phyloP scores from a whole-genome alignment of 2,329 filamentous ascomycete species.

The Rasamsonia emersonii region DNA sequence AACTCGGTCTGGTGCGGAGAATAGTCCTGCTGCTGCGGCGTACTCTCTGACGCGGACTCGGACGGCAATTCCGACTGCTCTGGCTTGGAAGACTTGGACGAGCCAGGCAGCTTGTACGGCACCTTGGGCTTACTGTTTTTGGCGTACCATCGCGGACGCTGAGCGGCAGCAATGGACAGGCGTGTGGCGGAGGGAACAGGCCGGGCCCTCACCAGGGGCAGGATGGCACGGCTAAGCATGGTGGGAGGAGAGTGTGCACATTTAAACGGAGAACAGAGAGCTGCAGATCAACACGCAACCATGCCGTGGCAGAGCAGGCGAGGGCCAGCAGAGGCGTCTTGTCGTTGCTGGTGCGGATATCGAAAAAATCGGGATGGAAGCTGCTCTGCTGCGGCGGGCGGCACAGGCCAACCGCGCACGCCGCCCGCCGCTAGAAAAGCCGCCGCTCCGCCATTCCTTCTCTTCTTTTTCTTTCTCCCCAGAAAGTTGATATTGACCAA shows the following conservation, averaged over 20 bases:
- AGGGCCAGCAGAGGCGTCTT: not conserved
- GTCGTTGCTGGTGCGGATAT: not conserved
- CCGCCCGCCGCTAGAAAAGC: constrained; percentile 11
- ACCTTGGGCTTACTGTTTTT: constrained; percentile 26
- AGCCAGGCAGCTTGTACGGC: constrained; percentile 27
- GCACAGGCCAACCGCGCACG: constrained; percentile 17
- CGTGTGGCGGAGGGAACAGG: constrained; percentile 27
- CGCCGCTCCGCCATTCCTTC: constrained; percentile 13
- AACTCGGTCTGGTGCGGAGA: constrained; percentile 32
- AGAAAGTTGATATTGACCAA: constrained; percentile 46
- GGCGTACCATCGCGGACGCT: constrained; percentile 31
- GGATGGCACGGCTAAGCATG: constrained; percentile 38
- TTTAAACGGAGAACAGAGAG: constrained; percentile 8
- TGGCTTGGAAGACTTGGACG: constrained; percentile 19
- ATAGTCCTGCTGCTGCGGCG: constrained; percentile 12
- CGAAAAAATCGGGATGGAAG: not conserved
- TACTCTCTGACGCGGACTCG: not conserved
- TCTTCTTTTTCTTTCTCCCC: constrained; percentile 19
- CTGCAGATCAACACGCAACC: constrained; percentile 13
- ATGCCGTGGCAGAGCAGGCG: constrained; percentile 2
- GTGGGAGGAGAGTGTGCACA: constrained; percentile 14
- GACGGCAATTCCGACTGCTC: constrained; percentile 12
- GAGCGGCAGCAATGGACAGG: constrained; percentile 21
- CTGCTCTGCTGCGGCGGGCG: constrained; percentile 11
- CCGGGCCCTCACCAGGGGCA: constrained; percentile 37